Evolutionary conservation across 257 asterid species (phyloP).

Genomic region (Gynochthodes officinalis): DNA sequence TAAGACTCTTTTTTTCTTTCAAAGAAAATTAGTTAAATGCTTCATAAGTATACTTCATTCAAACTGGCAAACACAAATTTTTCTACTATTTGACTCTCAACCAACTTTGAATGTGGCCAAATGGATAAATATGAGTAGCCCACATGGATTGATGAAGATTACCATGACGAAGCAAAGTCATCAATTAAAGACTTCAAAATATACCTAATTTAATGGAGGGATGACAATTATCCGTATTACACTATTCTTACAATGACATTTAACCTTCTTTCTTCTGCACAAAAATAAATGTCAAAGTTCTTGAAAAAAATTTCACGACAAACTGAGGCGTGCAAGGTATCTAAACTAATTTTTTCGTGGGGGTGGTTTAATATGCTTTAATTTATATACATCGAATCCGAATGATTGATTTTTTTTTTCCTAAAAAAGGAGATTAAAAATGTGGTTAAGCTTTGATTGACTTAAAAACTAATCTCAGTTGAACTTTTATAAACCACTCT

Average conservation of each 20-base stretch:
- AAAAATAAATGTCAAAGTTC: not conserved
- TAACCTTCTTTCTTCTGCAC: not conserved
- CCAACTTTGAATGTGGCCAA: not conserved
- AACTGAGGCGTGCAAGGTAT: conserved; percentile 11
- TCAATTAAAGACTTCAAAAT: not conserved
- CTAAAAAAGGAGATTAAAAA: not conserved
- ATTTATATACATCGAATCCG: not conserved
- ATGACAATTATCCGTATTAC: not conserved
- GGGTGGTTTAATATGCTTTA: too few relatives aligned
- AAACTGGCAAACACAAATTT: not conserved
- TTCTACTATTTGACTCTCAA: not conserved
- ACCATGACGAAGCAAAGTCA: not conserved
- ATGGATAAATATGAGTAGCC: not conserved
- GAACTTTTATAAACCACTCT: not conserved
- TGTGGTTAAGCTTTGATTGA: not conserved
- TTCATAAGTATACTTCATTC: too few relatives aligned
- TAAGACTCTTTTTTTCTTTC: not conserved
- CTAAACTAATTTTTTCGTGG: not conserved
- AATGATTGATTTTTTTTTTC: not conserved
- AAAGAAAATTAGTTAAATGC: not conserved
- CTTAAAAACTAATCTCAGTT: not conserved
- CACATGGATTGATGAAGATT: not conserved
- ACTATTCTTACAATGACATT: not conserved
- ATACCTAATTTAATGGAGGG: not conserved
- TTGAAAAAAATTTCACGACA: conserved; percentile 12